These are phyloP conservation scores for Kazachstania martiniae DNA, from an alignment of 805 yeast genomes.

Conservation along the genomic window DNA sequence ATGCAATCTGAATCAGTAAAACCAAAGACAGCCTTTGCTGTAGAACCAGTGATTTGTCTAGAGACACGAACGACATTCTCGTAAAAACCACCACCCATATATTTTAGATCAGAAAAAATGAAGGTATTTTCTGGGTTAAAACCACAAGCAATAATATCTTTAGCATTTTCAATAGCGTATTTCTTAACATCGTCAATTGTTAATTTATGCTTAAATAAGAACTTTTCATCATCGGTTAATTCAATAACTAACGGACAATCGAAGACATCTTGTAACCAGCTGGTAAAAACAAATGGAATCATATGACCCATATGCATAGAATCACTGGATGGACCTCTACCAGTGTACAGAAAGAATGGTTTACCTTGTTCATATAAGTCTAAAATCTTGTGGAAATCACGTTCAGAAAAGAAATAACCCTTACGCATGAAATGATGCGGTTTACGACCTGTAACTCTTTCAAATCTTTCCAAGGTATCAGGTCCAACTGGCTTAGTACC, in stretches of 20 bases:
- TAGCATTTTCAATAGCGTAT: conserved; percentile 75
- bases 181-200: conserved; percentile 79
- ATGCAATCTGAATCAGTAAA: conserved; percentile 90
- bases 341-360: conserved; percentile 91
- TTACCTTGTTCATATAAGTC: conserved; percentile 90
- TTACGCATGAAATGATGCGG: conserved; percentile 87
- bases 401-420: conserved; percentile 86
- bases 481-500: conserved; percentile 68
- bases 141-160: conserved; percentile 89
- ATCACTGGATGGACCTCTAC: conserved; percentile 92
- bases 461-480: conserved; percentile 69
- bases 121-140: conserved; percentile 92
- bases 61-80: conserved; percentile 89
- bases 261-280: conserved; percentile 96
- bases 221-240: conserved; percentile 94
- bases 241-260: conserved; percentile 93
- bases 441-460: conserved; percentile 71
- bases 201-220: conserved; percentile 82
- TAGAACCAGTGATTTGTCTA: conserved; percentile 91
- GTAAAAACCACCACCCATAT: conserved; percentile 89
- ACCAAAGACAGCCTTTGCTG: conserved; percentile 95
- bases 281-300: conserved; percentile 90
- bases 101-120: conserved; percentile 83
- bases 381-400: conserved; percentile 69
- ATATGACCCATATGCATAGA: conserved; percentile 95